Percentiles rank a stretch among this genome's conserved stretches.
Conservation (phyloP, 768 basidiomycete genomes). For the Xerocomellus chrysenteron region DNA sequence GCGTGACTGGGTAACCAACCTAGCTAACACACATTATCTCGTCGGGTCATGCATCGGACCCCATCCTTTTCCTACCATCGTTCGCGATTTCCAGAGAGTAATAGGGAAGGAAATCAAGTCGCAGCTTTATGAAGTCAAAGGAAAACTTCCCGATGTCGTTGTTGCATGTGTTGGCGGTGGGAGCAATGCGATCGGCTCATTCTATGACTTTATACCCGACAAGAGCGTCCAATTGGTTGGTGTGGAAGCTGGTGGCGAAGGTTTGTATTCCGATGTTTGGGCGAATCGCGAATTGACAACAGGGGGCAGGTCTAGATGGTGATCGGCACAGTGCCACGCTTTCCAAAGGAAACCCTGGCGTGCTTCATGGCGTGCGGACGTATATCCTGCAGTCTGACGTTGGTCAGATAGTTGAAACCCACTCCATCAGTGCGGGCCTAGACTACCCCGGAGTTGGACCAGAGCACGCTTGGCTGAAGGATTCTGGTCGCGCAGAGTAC, state of each 20-base stretch:
- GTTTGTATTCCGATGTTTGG: slow-evolving; percentile 37
- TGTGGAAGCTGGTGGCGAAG: slow-evolving; percentile 98
- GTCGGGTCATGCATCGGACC: slow-evolving; percentile 98
- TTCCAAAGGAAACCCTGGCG: slow-evolving; percentile 86
- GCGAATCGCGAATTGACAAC: slow-evolving; percentile 10
- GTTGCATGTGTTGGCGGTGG: slow-evolving; percentile 98
- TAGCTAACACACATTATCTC: slow-evolving; percentile 91
- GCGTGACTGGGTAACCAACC: slow-evolving; percentile 98
- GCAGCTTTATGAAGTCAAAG: slow-evolving; percentile 68
- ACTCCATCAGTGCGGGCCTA: slow-evolving; percentile 93
- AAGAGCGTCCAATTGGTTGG: slow-evolving; percentile 84
- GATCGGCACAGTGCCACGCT: slow-evolving; percentile 91
- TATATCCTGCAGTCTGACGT: slow-evolving; percentile 87
- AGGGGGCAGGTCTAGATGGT: slow-evolving; percentile 63
- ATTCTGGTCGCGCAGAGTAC: slow-evolving; percentile 91
- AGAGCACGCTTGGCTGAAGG: slow-evolving; percentile 97
- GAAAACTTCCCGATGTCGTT: slow-evolving; percentile 90
- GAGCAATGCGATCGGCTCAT: slow-evolving; percentile 95
- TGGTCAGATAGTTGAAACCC: slow-evolving; percentile 96
- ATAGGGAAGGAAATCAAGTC: slow-evolving; percentile 94
- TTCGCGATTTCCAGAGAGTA: slow-evolving; percentile 95
- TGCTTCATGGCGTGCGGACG: slow-evolving; percentile 93
- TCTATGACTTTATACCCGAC: slow-evolving; percentile 94
- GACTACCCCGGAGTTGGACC: slow-evolving; percentile 98
- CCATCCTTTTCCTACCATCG: slow-evolving; percentile 98